phyloP scores from a whole-genome alignment of 371 early-diverging fungal genomes.

The Apophysomyces ossiformis region DNA sequence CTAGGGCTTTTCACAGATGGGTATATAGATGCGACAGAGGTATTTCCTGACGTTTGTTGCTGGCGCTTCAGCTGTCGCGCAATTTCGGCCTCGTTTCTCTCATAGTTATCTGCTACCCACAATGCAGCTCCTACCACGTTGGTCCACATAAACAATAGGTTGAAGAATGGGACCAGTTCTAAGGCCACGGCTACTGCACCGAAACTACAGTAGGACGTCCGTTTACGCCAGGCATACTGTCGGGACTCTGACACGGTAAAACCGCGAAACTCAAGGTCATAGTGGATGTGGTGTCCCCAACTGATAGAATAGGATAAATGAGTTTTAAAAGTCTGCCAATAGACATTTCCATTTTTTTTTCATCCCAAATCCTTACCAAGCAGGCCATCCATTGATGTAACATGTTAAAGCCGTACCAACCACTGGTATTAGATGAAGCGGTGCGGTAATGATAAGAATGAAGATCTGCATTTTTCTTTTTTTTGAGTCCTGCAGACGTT shows the following conservation, averaged over 20 bases:
- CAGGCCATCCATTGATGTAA: constrained; percentile 61
- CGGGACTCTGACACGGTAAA: constrained; percentile 52
- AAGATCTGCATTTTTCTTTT: constrained; percentile 35
- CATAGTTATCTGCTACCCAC: constrained; percentile 72
- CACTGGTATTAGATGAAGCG: constrained; percentile 65
- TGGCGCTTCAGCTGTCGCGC: constrained; percentile 22
- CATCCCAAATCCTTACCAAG: constrained; percentile 33
- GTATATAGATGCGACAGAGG: constrained; percentile 26
- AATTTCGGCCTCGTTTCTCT: constrained; percentile 41
- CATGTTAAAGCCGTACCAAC: constrained; percentile 60
- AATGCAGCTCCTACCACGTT: constrained; percentile 79
- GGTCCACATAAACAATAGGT: constrained; percentile 75
- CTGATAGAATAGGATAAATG: constrained; percentile 19
- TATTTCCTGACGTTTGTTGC: constrained; percentile 15
- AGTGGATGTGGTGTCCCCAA: constrained; percentile 60
- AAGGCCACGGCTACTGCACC: constrained; percentile 67
- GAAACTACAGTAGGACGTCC: constrained; percentile 55
- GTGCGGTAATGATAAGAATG: constrained; percentile 58
- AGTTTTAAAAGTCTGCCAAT: not conserved
- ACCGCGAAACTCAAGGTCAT: constrained; percentile 62
- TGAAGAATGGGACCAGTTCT: constrained; percentile 70
- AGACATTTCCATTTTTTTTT: not conserved
- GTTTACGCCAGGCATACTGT: constrained; percentile 48
- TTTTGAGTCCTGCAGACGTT: not conserved
- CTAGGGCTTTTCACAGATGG: constrained; percentile 22